Base-by-base conservation (phyloP, 352 stramenopile species). In the Saprolegnia diclina region DNA sequence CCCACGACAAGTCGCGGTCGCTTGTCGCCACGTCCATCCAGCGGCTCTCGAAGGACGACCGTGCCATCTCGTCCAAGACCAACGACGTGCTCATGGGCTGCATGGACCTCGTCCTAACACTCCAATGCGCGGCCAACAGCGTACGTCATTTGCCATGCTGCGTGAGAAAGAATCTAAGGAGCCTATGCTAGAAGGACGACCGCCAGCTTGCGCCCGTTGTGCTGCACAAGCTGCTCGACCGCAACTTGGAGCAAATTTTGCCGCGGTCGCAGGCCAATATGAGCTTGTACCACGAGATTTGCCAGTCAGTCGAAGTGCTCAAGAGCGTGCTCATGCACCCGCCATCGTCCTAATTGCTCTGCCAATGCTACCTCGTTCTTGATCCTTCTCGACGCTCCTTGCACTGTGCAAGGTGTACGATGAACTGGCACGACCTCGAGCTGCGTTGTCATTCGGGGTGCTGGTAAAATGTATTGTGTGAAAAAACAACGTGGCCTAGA, bases 101-200 rank as follows among this genome's bases (percentile, higher is more conserved):
- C 63, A 69, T 69, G 63, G 63, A 69, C 63, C 21, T 69, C 18
- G 63, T 69, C 45, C 26, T 69, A 18, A 69, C 63, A n/a, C 35
- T 69, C 1, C 63, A 69, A 46, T 52, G 38, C 26, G 63, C 63
- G 5, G 48, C 54, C 5, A 21, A 19, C 48, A 69, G 54, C 16
- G 63, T 65, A 65, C 22, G n/a, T n/a, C 22, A 6, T 54, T 59
- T 24, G 11, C 3, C 56, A 64, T 7, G 16, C 14, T 64, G 3
- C 16, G 5, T 2, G 48, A 32, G n/a, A n/a, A n/a, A n/a, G n/a
- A 24, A 11, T 45, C 38, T 45, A 45, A 45, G 14, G 7, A 14
- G 38, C 35, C 3, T 54, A 5, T 54, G 46, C 13, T 59, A 59
- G 52, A 61, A 22, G 14, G 48, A 61, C 22, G 63, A 69, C 37